Evolutionary conservation across 345 rosid genomes (phyloP), one percentile per base, ranked within the genome.

Genomic region (Citrus inodora): DNA sequence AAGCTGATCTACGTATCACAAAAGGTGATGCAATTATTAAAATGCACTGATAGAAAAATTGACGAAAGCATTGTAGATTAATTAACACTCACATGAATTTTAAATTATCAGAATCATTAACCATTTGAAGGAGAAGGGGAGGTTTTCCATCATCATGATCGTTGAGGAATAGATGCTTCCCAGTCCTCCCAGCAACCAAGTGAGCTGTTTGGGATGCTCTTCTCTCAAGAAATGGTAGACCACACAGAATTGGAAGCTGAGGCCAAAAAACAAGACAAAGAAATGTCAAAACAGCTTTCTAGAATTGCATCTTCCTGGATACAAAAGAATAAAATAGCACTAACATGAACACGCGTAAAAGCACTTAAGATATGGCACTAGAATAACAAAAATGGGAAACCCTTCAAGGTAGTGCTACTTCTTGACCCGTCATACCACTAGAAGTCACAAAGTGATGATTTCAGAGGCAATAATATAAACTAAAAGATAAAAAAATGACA

Each of bases 61-160:
- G 19, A 63, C 27, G 24, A 56, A 9, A 70, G 77, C 24, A 25
- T 6, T 33, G 24, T 30, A 38, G 75, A 70, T 5, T 19, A 63
- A 78, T 58, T 37, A 55, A 67, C 48, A 83, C 91, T 84, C 71
- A 95, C 99, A 95, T 88, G 91, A 93, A 95, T 82, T 85, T 91
- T 8, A 92, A 66, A 73, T 90, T 88, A 76, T 82, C 88, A 74
- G 87, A 85, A 80, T 95, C 97, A 69, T 90, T 84, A 74, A 88
- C 90, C 99, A 95, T 91, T 84, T 89, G 90, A 81, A 92, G 93
- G 71, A 95, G 97, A 84, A 93, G 99, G 19, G 97, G 99, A 75
- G 89, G 91, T 59, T 87, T 88, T 63, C 91, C 96, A 80, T 85
- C 89, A 78, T 92, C 96, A 27, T 65, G 82, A 74, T 95, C 98